These are phyloP conservation scores for Wickerhamiella lipophila DNA, from an alignment of 805 yeast species.

Conservation along the genomic window DNA sequence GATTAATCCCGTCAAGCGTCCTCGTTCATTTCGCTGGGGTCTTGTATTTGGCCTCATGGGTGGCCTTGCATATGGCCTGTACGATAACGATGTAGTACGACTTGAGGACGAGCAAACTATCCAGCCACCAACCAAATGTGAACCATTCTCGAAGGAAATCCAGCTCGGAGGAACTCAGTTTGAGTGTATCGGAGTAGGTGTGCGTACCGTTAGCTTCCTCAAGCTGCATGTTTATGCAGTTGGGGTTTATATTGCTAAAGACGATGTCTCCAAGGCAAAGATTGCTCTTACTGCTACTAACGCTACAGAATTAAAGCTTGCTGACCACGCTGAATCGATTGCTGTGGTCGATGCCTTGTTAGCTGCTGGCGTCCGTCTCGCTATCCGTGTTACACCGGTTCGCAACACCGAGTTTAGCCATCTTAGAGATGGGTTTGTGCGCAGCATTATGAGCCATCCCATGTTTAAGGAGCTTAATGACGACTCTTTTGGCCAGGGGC, in stretches of 20 bases:
- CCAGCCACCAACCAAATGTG: constrained; percentile 28
- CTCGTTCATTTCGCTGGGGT: constrained; percentile 10
- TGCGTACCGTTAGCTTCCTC: constrained; percentile 70
- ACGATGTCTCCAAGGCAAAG: constrained; percentile 33
- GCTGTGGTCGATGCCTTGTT: constrained; percentile 45
- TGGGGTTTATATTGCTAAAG: constrained; percentile 62
- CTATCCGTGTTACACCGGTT: constrained; percentile 70
- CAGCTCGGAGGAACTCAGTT: constrained; percentile 29
- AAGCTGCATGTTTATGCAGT: constrained; percentile 75
- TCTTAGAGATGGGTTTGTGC: constrained; percentile 75
- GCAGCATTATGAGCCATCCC: constrained; percentile 60
- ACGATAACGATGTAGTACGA: constrained; percentile 4
- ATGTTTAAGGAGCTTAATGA: constrained; percentile 38
- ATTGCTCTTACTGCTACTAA: constrained; percentile 15
- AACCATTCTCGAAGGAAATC: constrained; percentile 26
- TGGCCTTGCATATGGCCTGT: constrained; percentile 13
- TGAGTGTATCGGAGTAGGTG: constrained; percentile 64
- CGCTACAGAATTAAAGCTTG: constrained; percentile 16
- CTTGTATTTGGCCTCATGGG: constrained; percentile 12
- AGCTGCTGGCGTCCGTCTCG: constrained; percentile 45
- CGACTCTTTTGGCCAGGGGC: constrained; percentile 44
- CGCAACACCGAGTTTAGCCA: constrained; percentile 88
- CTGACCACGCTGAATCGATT: constrained; percentile 38
- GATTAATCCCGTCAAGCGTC: neutral
- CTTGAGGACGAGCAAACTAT: constrained; percentile 14